Conservation (phyloP, 768 basidiomycete genomes). For the Myochromella boudieri region DNA sequence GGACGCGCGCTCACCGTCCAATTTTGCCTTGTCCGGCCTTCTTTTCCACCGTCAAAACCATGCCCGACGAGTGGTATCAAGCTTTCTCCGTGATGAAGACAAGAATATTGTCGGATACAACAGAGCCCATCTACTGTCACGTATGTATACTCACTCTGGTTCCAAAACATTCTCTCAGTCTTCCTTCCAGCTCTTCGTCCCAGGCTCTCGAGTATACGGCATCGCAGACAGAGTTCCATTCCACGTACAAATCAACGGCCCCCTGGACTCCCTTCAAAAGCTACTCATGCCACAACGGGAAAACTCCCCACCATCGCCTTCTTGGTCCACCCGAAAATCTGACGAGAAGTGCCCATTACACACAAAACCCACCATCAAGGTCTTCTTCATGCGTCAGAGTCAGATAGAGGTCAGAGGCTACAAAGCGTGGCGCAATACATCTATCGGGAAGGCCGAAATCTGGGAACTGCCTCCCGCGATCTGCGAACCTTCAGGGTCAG, state of each 20-base stretch:
- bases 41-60: conserved; percentile 55
- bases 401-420: conserved; percentile 32
- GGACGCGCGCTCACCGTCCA: conserved; percentile 54
- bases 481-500: conserved; percentile 19
- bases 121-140: conserved; percentile 46
- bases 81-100: conserved; percentile 41
- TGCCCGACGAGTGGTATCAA: conserved; percentile 70
- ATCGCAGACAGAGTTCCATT: conserved; percentile 60
- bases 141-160: conserved; percentile 33
- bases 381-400: conserved; percentile 54
- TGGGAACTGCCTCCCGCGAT: conserved; percentile 41
- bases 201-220: conserved; percentile 53
- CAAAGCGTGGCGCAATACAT: conserved; percentile 36
- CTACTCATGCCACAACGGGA: conserved; percentile 33
- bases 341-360: conserved; percentile 10
- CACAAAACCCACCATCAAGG: conserved; percentile 34
- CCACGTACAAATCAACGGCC: conserved; percentile 60
- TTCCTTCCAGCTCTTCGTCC: conserved; percentile 54
- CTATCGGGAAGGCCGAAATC: conserved; percentile 50
- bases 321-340: conserved; percentile 14
- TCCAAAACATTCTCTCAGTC: not conserved
- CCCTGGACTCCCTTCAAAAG: conserved; percentile 41
- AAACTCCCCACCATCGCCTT: conserved; percentile 14
- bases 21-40: conserved; percentile 49
- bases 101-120: conserved; percentile 26